phyloP scores from a whole-genome alignment of 495 filamentous ascomycete species.

The Penicillium canescens region DNA sequence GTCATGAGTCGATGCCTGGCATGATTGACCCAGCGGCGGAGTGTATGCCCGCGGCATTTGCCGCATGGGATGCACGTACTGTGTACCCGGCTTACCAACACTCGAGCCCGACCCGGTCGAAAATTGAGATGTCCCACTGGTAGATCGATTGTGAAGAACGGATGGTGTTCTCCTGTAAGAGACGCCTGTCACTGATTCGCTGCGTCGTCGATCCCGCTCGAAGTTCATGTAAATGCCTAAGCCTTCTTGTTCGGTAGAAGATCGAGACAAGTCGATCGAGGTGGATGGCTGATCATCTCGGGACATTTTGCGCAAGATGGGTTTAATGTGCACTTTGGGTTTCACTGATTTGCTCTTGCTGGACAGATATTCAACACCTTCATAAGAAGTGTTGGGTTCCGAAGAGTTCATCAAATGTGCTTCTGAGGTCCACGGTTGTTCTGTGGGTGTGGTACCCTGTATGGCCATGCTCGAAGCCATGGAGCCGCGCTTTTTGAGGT shows the following conservation, averaged over 20 bases:
- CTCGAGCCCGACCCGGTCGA: constrained; percentile 50
- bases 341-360: constrained; percentile 28
- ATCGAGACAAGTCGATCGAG: constrained; percentile 55
- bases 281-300: constrained; percentile 44
- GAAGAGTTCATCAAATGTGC: constrained; percentile 9
- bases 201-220: constrained; percentile 37
- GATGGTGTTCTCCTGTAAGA: constrained; percentile 33
- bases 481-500: constrained; percentile 7
- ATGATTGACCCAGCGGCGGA: constrained; percentile 53
- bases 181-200: constrained; percentile 26
- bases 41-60: constrained; percentile 59
- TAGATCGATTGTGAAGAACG: constrained; percentile 53
- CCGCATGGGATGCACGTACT: constrained; percentile 61
- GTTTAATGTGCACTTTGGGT: constrained; percentile 53
- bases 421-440: constrained; percentile 13
- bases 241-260: constrained; percentile 56
- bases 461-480: constrained; percentile 11
- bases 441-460: constrained; percentile 9
- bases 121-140: constrained; percentile 57
- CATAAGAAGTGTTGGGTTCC: constrained; percentile 13
- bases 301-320: constrained; percentile 56
- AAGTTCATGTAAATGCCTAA: constrained; percentile 55
- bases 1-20: constrained; percentile 47
- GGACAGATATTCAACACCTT: constrained; percentile 24
- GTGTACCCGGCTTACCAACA: constrained; percentile 47